Evolutionary conservation across 371 early-diverging fungal genomes (phyloP), one percentile per base, ranked within the genome.

Genomic region (Fennellomyces sp.): DNA sequence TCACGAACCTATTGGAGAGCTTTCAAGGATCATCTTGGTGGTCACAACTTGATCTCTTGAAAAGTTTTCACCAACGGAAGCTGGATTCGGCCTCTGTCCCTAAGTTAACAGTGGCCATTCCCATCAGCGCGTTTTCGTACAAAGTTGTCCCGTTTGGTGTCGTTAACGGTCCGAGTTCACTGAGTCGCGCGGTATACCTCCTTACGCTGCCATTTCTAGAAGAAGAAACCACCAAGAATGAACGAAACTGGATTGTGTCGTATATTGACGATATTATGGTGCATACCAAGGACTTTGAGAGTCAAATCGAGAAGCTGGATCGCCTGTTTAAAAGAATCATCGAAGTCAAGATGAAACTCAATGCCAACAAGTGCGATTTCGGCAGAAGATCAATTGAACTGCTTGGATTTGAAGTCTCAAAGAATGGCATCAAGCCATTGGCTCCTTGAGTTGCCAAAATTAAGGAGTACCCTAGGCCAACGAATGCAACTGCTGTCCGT

Each of bases 101-200:
- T n/a, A 58, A 58, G 47, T 28, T 50, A 4, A 58, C 58, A 2
- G 36, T 58, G 13, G 49, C 58, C 23, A 58, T 50, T 8, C 58
- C 58, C 2, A 49, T 15, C 3, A 58, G 66, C 1, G 39, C 36
- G 5, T 66, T 58, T 45, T 49, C 55, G 2, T 66, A 61, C 35
- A 53, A 23, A 10, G 54, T 61, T 2, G 54, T 66, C 61, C 45
- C 47, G 4, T 49, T 68, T 48, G 68, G 68, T 7, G 23, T 63
- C 3, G 15, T 31, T 12, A 68, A 68, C 60, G 58, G 61, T 6
- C 63, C 60, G 0, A 23, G 27, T 29, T 31, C 48, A 13, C 63
- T 63, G 48, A 11, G 33, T 52, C 58, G 54, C 2, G 48, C 47
- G 23, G 63, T 68, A 42, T 57, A 63, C 26, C 13, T n/a, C 2